Evolutionary conservation across 495 filamentous ascomycete species (phyloP), one percentile per base, ranked within the genome.

Genomic region (Cryomyces minteri): DNA sequence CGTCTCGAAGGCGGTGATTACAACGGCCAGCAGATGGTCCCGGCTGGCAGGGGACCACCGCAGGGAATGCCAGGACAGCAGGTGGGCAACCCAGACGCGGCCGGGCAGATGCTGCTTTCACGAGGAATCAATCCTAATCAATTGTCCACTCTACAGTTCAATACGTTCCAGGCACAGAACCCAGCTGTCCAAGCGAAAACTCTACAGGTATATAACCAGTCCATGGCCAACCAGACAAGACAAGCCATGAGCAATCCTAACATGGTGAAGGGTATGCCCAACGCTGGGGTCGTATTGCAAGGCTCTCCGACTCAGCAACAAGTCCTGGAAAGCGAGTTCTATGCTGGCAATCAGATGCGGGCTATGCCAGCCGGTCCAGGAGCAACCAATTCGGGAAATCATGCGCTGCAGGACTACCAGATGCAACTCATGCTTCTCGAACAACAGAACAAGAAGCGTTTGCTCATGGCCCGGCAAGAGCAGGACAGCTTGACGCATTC

Each of bases 381-480:
- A 58, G 58, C 9, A 68, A 66, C 44, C 60, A 60, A 48, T 29
- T 72, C 74, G 43, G 85, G 85, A 58, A 94, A 90, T 55, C 88
- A 94, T 61, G 92, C 92, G 34, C 69, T 98, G 45, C 88, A 95
- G 59, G 92, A 96, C 60, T 96, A 98, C 62, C 90, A 98, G 65
- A 94, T 95, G 90, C 90, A 98, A 57, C 68, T 98, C 58, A 95
- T 96, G 90, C 62, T 98, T 45, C 77, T 98, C 37, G 90, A 98
- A 62, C 90, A 98, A 65, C 90, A 98, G 61, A 98, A 96, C 55
- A 98, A 96, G 72, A 90, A 88, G 57, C 72, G 90, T 25, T 67
- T 98, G 55, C 80, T 95, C 72, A 92, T 94, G 88, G 90, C 90
- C 47, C 79, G 90, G 39, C 84, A 93, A 63, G 90, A 96, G 62